A percentile compares a stretch with the other conserved stretches of the same genome.
These are phyloP conservation scores for Ananas comosus DNA, from an alignment of 176 grass and related monocot species.

Conservation along the genomic window DNA sequence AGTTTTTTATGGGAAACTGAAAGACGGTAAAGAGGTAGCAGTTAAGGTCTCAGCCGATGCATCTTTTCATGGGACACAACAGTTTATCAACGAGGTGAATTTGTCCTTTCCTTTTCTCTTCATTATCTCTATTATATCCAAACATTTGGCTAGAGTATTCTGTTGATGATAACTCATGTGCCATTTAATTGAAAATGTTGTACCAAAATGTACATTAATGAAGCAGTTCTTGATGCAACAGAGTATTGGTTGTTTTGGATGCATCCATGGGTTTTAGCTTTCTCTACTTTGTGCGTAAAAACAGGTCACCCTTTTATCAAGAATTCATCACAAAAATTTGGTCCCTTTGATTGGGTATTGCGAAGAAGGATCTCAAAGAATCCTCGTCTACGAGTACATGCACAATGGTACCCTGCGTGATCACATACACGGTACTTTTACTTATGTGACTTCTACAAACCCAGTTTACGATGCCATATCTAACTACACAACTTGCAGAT, in stretches of 20 bases:
- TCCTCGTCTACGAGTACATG: slow-evolving; percentile 13
- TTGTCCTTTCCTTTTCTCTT: neutral
- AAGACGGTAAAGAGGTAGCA: slow-evolving; percentile 9
- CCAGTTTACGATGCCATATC: neutral
- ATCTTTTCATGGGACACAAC: neutral
- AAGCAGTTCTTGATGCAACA: neutral
- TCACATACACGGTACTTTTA: slow-evolving; percentile 3
- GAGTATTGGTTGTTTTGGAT: neutral
- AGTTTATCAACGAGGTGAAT: slow-evolving; percentile 5
- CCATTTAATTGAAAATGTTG: too few relatives aligned
- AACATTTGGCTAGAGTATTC: too few relatives aligned
- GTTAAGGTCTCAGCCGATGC: slow-evolving; percentile 6
- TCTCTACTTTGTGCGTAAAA: neutral
- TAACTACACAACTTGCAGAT: neutral
- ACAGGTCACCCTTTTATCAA: slow-evolving; percentile 4
- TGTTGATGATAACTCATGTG: too few relatives aligned
- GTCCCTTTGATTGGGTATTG: slow-evolving; percentile 9
- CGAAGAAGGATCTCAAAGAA: slow-evolving; percentile 13
- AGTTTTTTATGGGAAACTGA: slow-evolving; percentile 11
- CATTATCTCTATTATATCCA: too few relatives aligned
- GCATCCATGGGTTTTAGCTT: neutral
- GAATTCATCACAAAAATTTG: slow-evolving; percentile 11
- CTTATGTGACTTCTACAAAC: neutral
- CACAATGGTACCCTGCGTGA: slow-evolving; percentile 8
- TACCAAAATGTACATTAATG: too few relatives aligned